phyloP scores from a whole-genome alignment of 2,329 filamentous ascomycete species.

The Ophiostoma pallidulum region DNA sequence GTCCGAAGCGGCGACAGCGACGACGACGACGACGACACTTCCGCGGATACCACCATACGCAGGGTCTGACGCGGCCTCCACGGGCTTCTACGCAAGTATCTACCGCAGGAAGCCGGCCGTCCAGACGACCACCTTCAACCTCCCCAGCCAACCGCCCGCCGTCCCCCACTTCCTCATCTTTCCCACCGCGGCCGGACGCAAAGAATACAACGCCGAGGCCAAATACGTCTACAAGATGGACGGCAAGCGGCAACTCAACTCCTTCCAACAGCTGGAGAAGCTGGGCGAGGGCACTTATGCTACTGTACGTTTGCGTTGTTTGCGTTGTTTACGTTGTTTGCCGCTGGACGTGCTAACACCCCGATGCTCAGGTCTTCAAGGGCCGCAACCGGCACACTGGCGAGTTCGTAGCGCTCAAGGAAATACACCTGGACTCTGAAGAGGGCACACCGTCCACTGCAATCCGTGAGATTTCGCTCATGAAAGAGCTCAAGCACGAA shows the following conservation, averaged over 20 bases:
- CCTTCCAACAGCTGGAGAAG: constrained; percentile 99
- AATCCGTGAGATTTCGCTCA: constrained; percentile 95
- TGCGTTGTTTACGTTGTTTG: background rate
- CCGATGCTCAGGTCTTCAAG: constrained; percentile 72
- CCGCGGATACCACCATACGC: background rate
- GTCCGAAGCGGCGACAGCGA: background rate
- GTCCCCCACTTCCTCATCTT: constrained; percentile 22
- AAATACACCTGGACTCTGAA: constrained; percentile 97
- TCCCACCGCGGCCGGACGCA: constrained; percentile 10
- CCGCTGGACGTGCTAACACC: background rate
- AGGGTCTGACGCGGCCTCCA: background rate
- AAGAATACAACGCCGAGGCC: constrained; percentile 11
- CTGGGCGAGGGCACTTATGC: constrained; percentile 98
- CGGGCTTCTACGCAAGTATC: background rate
- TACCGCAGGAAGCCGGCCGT: background rate
- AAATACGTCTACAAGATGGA: constrained; percentile 58
- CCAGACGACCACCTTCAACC: constrained; percentile 16
- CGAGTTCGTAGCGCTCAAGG: constrained; percentile 91
- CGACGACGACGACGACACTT: background rate
- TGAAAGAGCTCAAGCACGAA: constrained; percentile 99
- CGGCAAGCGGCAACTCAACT: constrained; percentile 84
- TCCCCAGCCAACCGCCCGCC: constrained; percentile 22
- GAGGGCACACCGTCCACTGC: constrained; percentile 95
- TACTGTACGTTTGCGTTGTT: constrained; percentile 56
- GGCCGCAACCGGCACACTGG: constrained; percentile 94